Evolutionary conservation across 1,284 basidiomycete genomes (phyloP), one percentile per base, ranked within the genome.

Genomic region (Wallemia mellicola): DNA sequence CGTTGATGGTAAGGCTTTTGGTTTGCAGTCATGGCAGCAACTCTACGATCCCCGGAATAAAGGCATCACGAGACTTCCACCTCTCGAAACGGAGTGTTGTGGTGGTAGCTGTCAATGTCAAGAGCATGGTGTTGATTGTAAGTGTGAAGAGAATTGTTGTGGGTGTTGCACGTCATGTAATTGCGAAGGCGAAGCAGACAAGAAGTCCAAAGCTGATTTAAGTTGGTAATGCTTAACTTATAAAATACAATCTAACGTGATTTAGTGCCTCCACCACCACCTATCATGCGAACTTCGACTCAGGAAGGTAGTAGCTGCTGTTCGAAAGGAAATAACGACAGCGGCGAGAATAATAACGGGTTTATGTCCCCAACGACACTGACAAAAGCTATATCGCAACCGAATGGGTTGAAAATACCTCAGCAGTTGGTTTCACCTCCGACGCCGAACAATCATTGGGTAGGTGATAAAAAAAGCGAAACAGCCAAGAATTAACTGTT

Each of bases 21-120:
- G 55, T 3, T 26, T 48, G 38, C 38, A 28, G 55, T 19, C 9
- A 7, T 28, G 27, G 55, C 25, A 26, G 55, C 24, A 57, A 17
- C 27, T 57, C 15, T 57, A 57, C 55, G 55, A 57, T 57, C 55
- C 55, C 15, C 24, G 55, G 5, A 57, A 57, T n/a, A 28, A n/a
- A n/a, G 55, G 55, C 24, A 57, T 57, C 5, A 48, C 38, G 38
- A 48, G 38, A 48, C 38, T 48, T 17, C 38, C 38, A 3, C 38
- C 38, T 5, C 22, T 48, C 14, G 38, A 48, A n/a, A 48, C 38
- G 5, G 38, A 48, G 19, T 48, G 38, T n/a, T 48, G 38, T 22
- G 38, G 38, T n/a, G 38, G 38, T 11, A 48, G 38, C 38, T 48
- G 38, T n/a, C 38, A 48, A n/a, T 48, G 38, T n/a, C 38, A 48